phyloP scores from a whole-genome alignment of 140 eudicot genomes.

The Bidens hawaiensis region DNA sequence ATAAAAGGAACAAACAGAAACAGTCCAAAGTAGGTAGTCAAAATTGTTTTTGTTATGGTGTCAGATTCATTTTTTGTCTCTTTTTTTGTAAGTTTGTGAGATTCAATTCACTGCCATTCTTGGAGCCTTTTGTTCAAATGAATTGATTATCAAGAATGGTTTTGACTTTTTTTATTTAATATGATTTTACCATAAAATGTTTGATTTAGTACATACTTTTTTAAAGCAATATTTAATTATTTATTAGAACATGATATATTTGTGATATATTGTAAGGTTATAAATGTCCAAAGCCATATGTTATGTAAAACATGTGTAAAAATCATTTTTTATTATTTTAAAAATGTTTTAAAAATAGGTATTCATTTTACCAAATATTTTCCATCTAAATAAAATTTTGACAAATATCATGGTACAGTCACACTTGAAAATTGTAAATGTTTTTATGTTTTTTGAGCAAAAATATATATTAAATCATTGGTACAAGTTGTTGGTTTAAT shows the following conservation, averaged over 20 bases:
- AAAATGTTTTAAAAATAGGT: neutral
- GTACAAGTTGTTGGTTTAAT: neutral
- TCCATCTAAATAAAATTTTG: no score
- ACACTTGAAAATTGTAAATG: neutral
- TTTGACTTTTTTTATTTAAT: constrained; percentile 16
- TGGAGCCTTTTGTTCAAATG: constrained; percentile 13
- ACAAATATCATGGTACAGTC: neutral
- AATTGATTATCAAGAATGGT: neutral
- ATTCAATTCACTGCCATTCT: constrained; percentile 1
- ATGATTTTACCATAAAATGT: neutral
- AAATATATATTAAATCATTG: neutral
- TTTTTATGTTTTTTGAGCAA: neutral
- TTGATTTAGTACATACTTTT: neutral
- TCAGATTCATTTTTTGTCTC: constrained; percentile 27
- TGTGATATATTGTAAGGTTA: no score
- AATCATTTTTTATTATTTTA: no score
- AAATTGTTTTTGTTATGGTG: constrained; percentile 32
- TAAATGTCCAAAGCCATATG: neutral
- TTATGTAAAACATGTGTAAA: neutral
- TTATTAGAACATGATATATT: neutral
- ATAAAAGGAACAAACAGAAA: constrained; percentile 19
- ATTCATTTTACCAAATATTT: neutral
- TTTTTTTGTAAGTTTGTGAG: constrained; percentile 13
- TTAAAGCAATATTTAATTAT: neutral
- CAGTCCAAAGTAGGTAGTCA: constrained; percentile 31